Evolutionary conservation across 345 rosid genomes (phyloP).

Genomic region (Syzygium aromaticum): DNA sequence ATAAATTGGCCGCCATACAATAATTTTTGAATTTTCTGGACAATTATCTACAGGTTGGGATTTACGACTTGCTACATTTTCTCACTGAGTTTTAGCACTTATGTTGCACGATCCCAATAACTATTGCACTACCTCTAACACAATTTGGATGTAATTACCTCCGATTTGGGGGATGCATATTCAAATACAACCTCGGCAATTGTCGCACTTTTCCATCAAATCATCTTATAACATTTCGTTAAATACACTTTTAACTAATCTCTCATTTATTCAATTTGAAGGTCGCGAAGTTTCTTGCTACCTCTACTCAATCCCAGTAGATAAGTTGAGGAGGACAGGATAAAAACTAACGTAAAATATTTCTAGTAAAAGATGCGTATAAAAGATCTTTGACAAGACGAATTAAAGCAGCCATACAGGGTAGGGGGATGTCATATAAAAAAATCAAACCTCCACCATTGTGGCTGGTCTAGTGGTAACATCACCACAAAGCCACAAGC

Average conservation of each 20-base stretch:
- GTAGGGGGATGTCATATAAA: background rate
- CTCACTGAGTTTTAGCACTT: background rate
- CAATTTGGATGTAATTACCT: background rate
- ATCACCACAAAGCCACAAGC: background rate
- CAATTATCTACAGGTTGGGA: background rate
- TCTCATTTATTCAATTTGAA: background rate
- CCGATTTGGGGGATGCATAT: background rate
- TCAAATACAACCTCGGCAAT: background rate
- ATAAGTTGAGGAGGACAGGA: background rate
- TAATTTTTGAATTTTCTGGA: background rate
- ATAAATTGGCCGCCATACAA: rapidly evolving
- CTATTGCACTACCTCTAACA: rapidly evolving
- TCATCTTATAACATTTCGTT: background rate
- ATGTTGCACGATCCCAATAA: background rate
- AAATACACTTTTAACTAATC: background rate
- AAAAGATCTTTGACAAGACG: background rate
- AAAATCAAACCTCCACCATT: background rate
- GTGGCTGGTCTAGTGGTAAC: background rate
- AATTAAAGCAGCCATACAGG: background rate
- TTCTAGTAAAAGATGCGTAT: background rate
- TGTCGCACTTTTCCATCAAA: background rate
- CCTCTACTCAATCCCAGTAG: background rate
- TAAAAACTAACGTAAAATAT: background rate
- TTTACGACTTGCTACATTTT: background rate
- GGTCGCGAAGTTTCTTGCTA: background rate